Percentiles rank a stretch among this genome's conserved stretches.
phyloP scores from a whole-genome alignment of 441 rosid genomes.

The Euphorbia celastroides region DNA sequence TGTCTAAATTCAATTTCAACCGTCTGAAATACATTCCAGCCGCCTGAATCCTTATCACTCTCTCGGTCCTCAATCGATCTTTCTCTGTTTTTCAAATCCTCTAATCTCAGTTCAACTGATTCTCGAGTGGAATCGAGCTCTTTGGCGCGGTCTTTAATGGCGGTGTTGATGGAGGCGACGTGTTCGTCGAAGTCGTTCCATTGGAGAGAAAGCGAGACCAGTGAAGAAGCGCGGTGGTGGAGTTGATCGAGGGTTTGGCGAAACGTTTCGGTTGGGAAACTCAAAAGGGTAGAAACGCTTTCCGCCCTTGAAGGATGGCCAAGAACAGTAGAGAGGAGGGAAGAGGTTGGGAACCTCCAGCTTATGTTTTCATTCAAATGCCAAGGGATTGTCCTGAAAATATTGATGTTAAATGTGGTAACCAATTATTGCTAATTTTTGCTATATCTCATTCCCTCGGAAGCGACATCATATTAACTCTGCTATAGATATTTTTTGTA shows the following conservation, averaged over 20 bases:
- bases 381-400: too few species aligned
- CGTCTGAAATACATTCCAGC: too few species aligned
- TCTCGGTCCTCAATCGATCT: neutral
- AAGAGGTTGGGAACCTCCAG: neutral
- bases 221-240: slow-evolving; percentile 8
- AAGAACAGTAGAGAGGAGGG: neutral
- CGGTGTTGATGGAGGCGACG: neutral
- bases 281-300: slow-evolving; percentile 10
- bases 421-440: too few species aligned
- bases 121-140: neutral
- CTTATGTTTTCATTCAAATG: too few species aligned
- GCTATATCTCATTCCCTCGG: too few species aligned
- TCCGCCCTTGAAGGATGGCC: slow-evolving; percentile 15
- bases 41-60: too few species aligned
- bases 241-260: slow-evolving; percentile 13
- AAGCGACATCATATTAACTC: too few species aligned
- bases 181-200: slow-evolving; percentile 24
- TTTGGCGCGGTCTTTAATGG: slow-evolving; percentile 10
- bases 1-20: too few species aligned
- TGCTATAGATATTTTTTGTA: too few species aligned
- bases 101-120: neutral
- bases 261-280: slow-evolving; percentile 7
- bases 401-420: too few species aligned
- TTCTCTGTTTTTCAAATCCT: neutral
- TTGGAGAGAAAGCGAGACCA: slow-evolving; percentile 17